A percentile compares a stretch with the other conserved stretches of the same genome.
Evolutionary conservation across 352 stramenopile species (phyloP).

Genomic region (Phytophthora europaea): DNA sequence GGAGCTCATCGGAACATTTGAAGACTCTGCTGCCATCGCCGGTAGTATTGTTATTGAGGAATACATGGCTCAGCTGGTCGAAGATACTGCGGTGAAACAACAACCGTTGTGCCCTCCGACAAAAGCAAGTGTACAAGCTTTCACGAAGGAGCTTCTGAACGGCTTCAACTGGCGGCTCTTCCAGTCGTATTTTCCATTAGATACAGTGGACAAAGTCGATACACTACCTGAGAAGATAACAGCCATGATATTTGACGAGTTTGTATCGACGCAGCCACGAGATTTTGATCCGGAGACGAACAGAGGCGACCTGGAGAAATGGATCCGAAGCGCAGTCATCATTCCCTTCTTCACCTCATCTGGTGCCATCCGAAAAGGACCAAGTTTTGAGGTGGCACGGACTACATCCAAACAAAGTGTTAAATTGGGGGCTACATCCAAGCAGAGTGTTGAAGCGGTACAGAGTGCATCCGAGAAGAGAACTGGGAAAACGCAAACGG

Average conservation of each 20-base stretch:
- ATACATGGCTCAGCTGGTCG: conserved; percentile 72
- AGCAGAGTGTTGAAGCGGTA: not conserved
- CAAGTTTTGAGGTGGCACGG: not conserved
- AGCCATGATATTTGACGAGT: conserved; percentile 34
- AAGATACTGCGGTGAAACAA: conserved; percentile 39
- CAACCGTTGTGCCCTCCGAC: conserved; percentile 33
- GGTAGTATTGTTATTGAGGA: conserved; percentile 83
- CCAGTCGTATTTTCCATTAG: conserved; percentile 6
- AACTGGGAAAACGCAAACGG: not conserved
- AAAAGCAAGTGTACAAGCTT: conserved; percentile 48
- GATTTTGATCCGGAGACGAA: conserved; percentile 21
- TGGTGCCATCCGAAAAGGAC: not conserved
- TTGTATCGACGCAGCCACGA: conserved; percentile 38
- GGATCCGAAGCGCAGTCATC: conserved; percentile 39
- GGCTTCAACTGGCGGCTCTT: conserved; percentile 69
- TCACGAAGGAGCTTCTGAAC: conserved; percentile 52
- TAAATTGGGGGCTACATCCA: not conserved
- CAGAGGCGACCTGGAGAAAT: conserved; percentile 23
- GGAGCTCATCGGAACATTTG: conserved; percentile 84
- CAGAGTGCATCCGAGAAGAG: not conserved
- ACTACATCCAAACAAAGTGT: not conserved
- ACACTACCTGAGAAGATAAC: conserved; percentile 30
- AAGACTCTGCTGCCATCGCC: conserved; percentile 78
- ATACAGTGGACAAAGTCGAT: conserved; percentile 13
- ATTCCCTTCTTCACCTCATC: conserved; percentile 25